Conservation (phyloP, 1,284 basidiomycete species). For the Phlebopus sp. region DNA sequence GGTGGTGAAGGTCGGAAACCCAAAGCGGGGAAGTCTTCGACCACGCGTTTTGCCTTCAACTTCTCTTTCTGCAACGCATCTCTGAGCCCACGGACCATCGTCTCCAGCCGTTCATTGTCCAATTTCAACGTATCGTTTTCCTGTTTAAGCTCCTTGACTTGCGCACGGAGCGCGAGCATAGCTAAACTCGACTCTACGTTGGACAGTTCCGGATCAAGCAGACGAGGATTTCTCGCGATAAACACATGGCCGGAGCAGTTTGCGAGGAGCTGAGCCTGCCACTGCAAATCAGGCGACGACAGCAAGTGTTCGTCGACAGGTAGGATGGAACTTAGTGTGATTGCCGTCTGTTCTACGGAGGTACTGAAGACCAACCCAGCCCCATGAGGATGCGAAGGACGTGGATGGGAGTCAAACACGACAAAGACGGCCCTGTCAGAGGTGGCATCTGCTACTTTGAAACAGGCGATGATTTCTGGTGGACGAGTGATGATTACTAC, state of each 20-base stretch:
- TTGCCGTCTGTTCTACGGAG: conserved; percentile 40
- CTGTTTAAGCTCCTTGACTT: conserved; percentile 37
- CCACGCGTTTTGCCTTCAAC: conserved; percentile 1
- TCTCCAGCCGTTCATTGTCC: conserved; percentile 35
- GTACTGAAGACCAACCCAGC: conserved; percentile 51
- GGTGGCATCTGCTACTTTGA: conserved; percentile 41
- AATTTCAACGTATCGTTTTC: conserved; percentile 31
- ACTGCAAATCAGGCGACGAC: conserved; percentile 47
- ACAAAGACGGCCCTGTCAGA: conserved; percentile 40
- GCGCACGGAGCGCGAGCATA: conserved; percentile 41
- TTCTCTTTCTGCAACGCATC: conserved; percentile 22
- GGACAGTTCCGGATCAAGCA: conserved; percentile 26
- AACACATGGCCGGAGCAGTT: conserved; percentile 60
- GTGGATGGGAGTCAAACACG: conserved; percentile 64
- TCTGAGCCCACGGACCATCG: conserved; percentile 29
- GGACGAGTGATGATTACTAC: conserved; percentile 64
- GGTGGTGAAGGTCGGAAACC: conserved; percentile 1
- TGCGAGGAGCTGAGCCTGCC: conserved; percentile 61
- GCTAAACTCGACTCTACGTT: conserved; percentile 48
- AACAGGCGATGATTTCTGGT: conserved; percentile 60
- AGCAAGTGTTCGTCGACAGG: conserved; percentile 45
- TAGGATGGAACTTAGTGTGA: conserved; percentile 48
- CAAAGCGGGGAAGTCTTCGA: neutral
- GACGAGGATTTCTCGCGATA: conserved; percentile 26
- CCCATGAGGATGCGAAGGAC: conserved; percentile 54